Base-by-base conservation (phyloP, 805 yeast genomes). In the Ogataea ganodermae region DNA sequence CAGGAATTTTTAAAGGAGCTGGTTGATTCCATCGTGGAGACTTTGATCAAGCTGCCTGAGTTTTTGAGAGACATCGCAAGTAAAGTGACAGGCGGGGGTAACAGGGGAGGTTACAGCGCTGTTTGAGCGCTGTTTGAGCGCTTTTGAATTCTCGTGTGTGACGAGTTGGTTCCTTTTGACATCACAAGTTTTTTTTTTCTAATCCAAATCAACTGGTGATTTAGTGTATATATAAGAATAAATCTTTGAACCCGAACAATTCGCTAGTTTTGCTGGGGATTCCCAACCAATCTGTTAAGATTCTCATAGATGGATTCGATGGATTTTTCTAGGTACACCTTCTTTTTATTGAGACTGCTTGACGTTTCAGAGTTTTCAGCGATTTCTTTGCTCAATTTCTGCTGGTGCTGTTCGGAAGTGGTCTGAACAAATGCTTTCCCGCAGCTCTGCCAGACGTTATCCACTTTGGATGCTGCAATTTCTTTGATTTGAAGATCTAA, bases 101-200 rank as follows among this genome's bases (percentile, higher is more conserved):
- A 78, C 38, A 78, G 96, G 63, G 96, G 96, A 22, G 98, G 96
- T 16, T 92, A 94, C 66, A 84, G 96, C 62, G 98, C 97, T 28
- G 96, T 94, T 9, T 91, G 73, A 69, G 10, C 6, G 14, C 13
- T 4, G 3, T 6, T n/a, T n/a, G n/a, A n/a, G n/a, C n/a, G n/a
- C n/a, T n/a, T n/a, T n/a, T n/a, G n/a, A n/a, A n/a, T n/a, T n/a
- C n/a, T n/a, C n/a, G n/a, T n/a, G n/a, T n/a, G n/a, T n/a, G n/a
- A 7, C 4, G 28, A 21, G 18, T 24, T 23, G 2, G 3, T 24
- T n/a, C 14, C 6, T 22, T 14, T 16, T 20, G 37, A 28, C 32
- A 28, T 35, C 9, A 32, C 31, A 9, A 27, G 17, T 31, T 31
- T 4, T 14, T 17, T 31, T 17, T 20, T 35, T 35, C 18, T 43